These are phyloP conservation scores for Neonectria sp. DNA, from an alignment of 2,329 filamentous ascomycete species.

Conservation along the genomic window DNA sequence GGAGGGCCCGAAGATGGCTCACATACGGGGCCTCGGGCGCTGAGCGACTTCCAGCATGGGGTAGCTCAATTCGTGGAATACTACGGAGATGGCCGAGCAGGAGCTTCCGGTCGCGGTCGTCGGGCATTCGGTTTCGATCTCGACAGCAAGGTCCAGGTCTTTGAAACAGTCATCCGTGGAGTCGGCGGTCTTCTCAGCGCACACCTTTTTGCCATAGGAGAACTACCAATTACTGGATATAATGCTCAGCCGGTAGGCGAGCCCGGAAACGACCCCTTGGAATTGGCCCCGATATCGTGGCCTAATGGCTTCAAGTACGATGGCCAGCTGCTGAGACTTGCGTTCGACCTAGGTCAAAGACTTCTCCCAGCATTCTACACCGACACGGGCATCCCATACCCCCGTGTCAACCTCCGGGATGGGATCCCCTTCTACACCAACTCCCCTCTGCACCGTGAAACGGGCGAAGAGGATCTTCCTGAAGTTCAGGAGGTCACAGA, in stretches of 20 bases:
- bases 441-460: constrained; percentile 79
- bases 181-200: constrained; percentile 92
- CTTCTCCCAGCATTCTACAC: constrained; percentile 94
- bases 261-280: constrained; percentile 57
- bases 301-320: constrained; percentile 85
- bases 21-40: constrained; percentile 62
- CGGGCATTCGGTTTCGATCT: constrained; percentile 89
- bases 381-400: constrained; percentile 92
- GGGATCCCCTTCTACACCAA: constrained; percentile 95
- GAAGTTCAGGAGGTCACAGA: constrained; percentile 84
- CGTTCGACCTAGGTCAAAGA: constrained; percentile 86
- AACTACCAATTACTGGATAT: constrained; percentile 89
- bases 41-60: constrained; percentile 84
- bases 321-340: constrained; percentile 91
- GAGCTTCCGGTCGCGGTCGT: constrained; percentile 77
- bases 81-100: constrained; percentile 87
- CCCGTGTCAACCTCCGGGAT: constrained; percentile 90
- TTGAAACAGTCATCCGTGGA: constrained; percentile 96
- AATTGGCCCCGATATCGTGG: constrained; percentile 76
- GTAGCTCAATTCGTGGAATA: constrained; percentile 82
- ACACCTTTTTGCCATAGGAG: constrained; percentile 92
- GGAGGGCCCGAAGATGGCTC: constrained; percentile 71
- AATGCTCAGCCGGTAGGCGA: constrained; percentile 60
- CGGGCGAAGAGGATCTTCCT: constrained; percentile 49
- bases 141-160: constrained; percentile 98